Percentiles rank a stretch among this genome's conserved stretches.
These are phyloP conservation scores for Eucalyptus marginata DNA, from an alignment of 345 rosid species.

Conservation along the genomic window DNA sequence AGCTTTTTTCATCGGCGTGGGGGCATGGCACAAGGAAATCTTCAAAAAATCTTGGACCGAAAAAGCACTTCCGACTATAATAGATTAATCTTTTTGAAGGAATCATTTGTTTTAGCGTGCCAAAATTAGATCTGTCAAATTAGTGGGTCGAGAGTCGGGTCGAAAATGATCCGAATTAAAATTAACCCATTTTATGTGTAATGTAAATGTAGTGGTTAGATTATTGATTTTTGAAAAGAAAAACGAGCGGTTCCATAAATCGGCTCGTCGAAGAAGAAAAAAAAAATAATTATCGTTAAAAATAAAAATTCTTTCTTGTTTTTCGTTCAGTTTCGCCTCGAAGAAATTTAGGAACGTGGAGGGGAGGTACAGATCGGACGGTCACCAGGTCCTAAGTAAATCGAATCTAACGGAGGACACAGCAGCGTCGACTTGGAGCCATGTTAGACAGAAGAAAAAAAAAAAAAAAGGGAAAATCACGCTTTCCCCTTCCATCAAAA, in stretches of 20 bases:
- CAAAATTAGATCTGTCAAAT: fast-evolving
- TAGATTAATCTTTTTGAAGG: too few relatives aligned
- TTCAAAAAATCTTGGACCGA: too few relatives aligned
- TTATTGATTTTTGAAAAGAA: too few relatives aligned
- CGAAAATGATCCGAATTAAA: fast-evolving
- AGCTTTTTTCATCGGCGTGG: too few relatives aligned
- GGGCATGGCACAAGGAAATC: too few relatives aligned
- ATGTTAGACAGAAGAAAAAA: neutral
- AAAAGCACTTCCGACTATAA: too few relatives aligned
- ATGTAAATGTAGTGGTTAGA: too few relatives aligned
- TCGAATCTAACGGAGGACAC: constrained; percentile 26
- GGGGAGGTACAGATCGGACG: constrained; percentile 14
- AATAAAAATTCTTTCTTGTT: too few relatives aligned
- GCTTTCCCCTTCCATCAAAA: too few relatives aligned
- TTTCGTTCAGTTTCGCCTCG: neutral
- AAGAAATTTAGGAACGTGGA: neutral
- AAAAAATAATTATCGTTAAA: too few relatives aligned
- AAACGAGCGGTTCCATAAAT: neutral
- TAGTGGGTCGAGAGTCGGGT: fast-evolving
- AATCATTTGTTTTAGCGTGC: fast-evolving
- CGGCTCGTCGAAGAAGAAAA: fast-evolving
- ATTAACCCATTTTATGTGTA: fast-evolving
- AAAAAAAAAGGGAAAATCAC: too few relatives aligned
- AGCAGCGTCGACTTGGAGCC: constrained; percentile 36
- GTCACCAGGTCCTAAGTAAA: too few relatives aligned